phyloP scores from a whole-genome alignment of 495 filamentous ascomycete species.

The Xylaria cubensis region DNA sequence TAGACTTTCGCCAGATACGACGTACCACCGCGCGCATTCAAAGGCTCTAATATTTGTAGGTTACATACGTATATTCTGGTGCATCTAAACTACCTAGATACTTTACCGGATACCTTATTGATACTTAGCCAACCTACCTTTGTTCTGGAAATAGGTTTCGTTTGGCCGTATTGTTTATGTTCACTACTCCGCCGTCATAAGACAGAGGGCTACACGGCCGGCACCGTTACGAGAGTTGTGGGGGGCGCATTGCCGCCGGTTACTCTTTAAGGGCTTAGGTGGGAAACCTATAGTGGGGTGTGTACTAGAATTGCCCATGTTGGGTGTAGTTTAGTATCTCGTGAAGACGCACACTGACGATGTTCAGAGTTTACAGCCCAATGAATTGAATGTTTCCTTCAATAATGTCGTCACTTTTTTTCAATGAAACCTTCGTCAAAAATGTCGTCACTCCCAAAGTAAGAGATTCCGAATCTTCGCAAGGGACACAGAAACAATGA shows the following conservation, averaged over 20 bases:
- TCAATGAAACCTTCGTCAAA: neutral
- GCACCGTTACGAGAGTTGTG: slow-evolving; percentile 11
- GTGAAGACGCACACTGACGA: slow-evolving; percentile 12
- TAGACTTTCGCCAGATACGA: neutral
- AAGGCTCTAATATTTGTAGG: neutral
- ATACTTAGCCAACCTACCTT: neutral
- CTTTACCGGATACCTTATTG: neutral
- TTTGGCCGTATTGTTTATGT: neutral
- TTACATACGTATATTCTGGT: neutral
- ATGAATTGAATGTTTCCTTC: neutral
- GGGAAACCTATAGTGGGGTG: slow-evolving; percentile 1
- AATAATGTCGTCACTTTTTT: slow-evolving; percentile 13
- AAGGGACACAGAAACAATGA: neutral
- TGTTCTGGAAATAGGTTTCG: slow-evolving; percentile 18
- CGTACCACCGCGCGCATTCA: neutral
- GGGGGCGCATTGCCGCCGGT: slow-evolving; percentile 12
- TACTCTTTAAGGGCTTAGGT: slow-evolving; percentile 2
- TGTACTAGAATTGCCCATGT: neutral
- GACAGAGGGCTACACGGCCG: neutral
- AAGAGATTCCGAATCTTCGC: neutral
- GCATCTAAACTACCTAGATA: neutral
- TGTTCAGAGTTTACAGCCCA: neutral
- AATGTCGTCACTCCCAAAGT: no score
- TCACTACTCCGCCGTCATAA: neutral
- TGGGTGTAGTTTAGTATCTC: neutral